Evolutionary conservation across 1,139 yeast species (phyloP).

Genomic region (Diutina sp.): DNA sequence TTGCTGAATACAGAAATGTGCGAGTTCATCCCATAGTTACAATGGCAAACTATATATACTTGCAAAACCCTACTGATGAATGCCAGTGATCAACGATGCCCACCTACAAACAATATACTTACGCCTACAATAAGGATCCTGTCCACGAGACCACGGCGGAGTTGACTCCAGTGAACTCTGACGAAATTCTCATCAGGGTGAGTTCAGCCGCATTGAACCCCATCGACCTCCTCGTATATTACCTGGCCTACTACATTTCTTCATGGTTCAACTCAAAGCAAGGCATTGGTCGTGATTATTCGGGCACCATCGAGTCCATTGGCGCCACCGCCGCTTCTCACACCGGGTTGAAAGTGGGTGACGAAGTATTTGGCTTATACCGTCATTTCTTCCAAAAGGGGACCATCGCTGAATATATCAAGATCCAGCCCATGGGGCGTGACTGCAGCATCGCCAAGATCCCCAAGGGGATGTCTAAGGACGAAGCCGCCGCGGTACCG

Average conservation of each 20-base stretch:
- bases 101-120: background rate
- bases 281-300: slow-evolving; percentile 59
- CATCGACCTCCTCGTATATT: slow-evolving; percentile 42
- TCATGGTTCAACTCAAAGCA: slow-evolving; percentile 14
- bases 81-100: background rate
- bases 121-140: background rate
- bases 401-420: slow-evolving; percentile 29
- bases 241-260: slow-evolving; percentile 6
- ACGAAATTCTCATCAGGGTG: slow-evolving; percentile 45
- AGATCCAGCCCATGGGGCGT: slow-evolving; percentile 19
- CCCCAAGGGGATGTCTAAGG: background rate
- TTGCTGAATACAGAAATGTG: no score
- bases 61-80: background rate
- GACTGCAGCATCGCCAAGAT: background rate
- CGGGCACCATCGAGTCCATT: slow-evolving; percentile 50
- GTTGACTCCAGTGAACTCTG: background rate
- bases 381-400: slow-evolving; percentile 33
- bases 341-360: slow-evolving; percentile 38
- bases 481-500: background rate
- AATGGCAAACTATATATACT: no score
- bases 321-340: slow-evolving; percentile 28
- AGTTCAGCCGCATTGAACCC: slow-evolving; percentile 56
- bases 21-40: no score
- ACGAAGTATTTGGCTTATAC: slow-evolving; percentile 48
- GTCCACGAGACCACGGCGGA: background rate